phyloP scores from a whole-genome alignment of 805 yeast species.

The Starmera amethionina region DNA sequence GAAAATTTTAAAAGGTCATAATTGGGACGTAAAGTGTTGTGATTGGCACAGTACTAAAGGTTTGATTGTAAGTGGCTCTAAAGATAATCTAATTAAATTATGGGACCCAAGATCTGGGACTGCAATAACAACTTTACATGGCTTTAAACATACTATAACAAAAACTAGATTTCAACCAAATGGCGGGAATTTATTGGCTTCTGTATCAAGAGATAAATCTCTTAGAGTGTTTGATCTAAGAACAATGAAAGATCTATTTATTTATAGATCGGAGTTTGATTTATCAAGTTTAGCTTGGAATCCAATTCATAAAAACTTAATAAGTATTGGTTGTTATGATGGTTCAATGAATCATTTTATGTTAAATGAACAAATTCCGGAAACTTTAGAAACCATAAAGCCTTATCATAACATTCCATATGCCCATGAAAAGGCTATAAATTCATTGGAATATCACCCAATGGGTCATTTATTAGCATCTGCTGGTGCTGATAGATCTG shows the following conservation, averaged over 20 bases:
- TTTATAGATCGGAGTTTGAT: constrained; percentile 77
- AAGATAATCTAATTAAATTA: constrained; percentile 83
- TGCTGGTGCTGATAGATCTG: constrained; percentile 89
- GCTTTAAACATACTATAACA: constrained; percentile 90
- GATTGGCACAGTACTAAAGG: constrained; percentile 96
- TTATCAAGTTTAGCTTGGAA: constrained; percentile 87
- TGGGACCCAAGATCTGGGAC: constrained; percentile 91
- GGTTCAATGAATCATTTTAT: constrained; percentile 78
- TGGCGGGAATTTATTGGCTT: constrained; percentile 68
- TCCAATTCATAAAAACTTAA: constrained; percentile 70
- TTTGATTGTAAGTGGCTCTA: constrained; percentile 83
- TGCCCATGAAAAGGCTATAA: constrained; percentile 92
- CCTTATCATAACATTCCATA: constrained; percentile 63
- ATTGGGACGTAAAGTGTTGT: constrained; percentile 96
- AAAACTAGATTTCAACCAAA: constrained; percentile 76
- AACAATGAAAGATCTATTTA: constrained; percentile 66
- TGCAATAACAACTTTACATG: constrained; percentile 74
- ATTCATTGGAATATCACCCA: constrained; percentile 87
- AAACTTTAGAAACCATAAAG: constrained; percentile 26
- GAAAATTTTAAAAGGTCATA: constrained; percentile 75
- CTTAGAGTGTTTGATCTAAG: constrained; percentile 83
- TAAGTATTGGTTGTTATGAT: constrained; percentile 82
- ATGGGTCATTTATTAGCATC: constrained; percentile 85
- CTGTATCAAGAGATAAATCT: constrained; percentile 83
- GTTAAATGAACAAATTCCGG: constrained; percentile 34